Evolutionary conservation across 495 filamentous ascomycete species (phyloP).

Genomic region (Neurospora sp.): DNA sequence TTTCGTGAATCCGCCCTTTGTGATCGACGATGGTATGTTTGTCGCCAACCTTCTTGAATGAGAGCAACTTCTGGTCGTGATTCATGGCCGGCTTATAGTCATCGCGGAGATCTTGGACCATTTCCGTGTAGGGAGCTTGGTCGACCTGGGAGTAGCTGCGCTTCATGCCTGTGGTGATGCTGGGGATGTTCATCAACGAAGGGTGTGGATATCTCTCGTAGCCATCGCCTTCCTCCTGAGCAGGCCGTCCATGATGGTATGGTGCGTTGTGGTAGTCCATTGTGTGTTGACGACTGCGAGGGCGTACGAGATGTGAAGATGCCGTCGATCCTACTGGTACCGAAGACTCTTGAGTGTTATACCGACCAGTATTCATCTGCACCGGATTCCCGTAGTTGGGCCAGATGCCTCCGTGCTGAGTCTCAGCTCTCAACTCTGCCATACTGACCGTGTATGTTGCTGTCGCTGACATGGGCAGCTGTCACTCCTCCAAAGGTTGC

Average conservation of each 20-base stretch:
- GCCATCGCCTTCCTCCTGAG: conserved; percentile 34
- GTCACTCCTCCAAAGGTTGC: conserved; percentile 20
- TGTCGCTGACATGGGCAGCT: conserved; percentile 44
- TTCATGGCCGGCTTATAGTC: conserved; percentile 44
- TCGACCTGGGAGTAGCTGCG: conserved; percentile 36
- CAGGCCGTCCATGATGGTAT: conserved; percentile 36
- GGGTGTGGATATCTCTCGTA: conserved; percentile 39
- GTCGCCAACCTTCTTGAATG: conserved; percentile 42
- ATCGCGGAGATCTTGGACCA: conserved; percentile 44
- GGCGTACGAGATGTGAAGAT: conserved; percentile 35
- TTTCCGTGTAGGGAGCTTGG: conserved; percentile 40
- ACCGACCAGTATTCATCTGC: conserved; percentile 34
- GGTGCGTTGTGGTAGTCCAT: conserved; percentile 25
- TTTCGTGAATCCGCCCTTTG: conserved; percentile 44
- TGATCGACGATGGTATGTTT: conserved; percentile 47
- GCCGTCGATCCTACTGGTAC: conserved; percentile 27
- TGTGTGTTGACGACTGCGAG: conserved; percentile 27
- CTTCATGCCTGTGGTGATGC: conserved; percentile 43
- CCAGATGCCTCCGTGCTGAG: conserved; percentile 40
- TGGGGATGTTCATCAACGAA: conserved; percentile 39
- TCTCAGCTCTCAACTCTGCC: conserved; percentile 45
- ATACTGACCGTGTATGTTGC: conserved; percentile 44
- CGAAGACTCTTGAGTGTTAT: conserved; percentile 34
- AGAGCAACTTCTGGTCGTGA: conserved; percentile 47
- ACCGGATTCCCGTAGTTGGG: conserved; percentile 41